These are phyloP conservation scores for Emmonsiellopsis sp. DNA, from an alignment of 2,329 filamentous ascomycete species.

Conservation along the genomic window DNA sequence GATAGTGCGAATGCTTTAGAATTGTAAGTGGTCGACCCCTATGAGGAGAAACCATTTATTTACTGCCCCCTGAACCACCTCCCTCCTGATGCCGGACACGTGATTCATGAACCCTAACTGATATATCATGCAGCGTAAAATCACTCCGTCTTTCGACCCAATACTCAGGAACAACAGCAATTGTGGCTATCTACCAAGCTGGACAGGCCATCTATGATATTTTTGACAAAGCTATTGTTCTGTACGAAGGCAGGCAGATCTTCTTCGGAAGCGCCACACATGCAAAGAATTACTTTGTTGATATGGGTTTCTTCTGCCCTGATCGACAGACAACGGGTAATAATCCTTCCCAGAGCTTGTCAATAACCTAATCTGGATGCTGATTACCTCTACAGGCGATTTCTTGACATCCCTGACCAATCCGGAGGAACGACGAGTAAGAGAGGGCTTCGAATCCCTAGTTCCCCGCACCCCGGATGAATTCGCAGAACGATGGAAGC, in stretches of 20 bases:
- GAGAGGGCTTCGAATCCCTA: conserved; percentile 40
- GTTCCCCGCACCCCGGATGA: conserved; percentile 63
- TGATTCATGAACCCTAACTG: too few relatives aligned
- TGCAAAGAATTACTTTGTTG: conserved; percentile 65
- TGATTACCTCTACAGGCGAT: conserved; percentile 42
- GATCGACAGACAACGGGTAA: conserved; percentile 60
- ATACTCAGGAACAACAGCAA: conserved; percentile 72
- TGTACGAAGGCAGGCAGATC: conserved; percentile 65
- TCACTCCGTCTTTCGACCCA: conserved; percentile 72
- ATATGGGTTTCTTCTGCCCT: conserved; percentile 63
- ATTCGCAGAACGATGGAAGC: conserved; percentile 51
- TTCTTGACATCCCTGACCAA: conserved; percentile 77
- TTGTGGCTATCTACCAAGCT: conserved; percentile 79
- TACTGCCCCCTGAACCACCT: too few relatives aligned
- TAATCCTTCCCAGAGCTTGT: too few relatives aligned
- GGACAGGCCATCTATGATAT: conserved; percentile 66
- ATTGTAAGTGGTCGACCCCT: conserved; percentile 26
- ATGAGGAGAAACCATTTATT: too few relatives aligned
- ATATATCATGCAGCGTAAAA: conserved; percentile 30
- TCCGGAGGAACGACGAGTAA: conserved; percentile 68
- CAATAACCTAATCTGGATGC: too few relatives aligned
- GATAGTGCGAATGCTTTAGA: conserved; percentile 60
- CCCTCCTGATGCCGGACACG: too few relatives aligned
- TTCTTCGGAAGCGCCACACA: conserved; percentile 62
- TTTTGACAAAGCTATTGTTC: conserved; percentile 77